Percentiles rank a stretch among this genome's conserved stretches.
phyloP scores from a whole-genome alignment of 78 protist genomes.

The Dictyostelium intermedium region DNA sequence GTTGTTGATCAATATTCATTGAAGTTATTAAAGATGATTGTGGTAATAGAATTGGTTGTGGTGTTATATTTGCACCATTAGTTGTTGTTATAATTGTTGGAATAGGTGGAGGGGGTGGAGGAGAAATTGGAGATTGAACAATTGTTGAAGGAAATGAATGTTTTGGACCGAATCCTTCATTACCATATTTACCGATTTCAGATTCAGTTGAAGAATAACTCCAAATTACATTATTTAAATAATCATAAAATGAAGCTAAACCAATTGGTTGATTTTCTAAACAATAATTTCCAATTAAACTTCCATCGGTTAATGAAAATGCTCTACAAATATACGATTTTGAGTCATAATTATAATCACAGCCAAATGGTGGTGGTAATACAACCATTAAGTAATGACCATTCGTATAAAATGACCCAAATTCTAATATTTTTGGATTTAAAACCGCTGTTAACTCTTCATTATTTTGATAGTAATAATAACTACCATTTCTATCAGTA shows the following conservation, averaged over 20 bases:
- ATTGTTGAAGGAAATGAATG: constrained; percentile 29
- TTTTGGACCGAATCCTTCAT: constrained; percentile 83
- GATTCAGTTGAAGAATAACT: constrained; percentile 64
- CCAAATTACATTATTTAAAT: constrained; percentile 80
- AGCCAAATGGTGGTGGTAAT: constrained; percentile 76
- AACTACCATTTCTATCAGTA: background rate
- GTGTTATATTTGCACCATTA: constrained; percentile 8
- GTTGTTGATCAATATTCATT: background rate
- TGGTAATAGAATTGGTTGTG: constrained; percentile 7
- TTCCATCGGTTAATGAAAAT: constrained; percentile 67
- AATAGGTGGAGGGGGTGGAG: background rate
- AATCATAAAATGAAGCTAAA: constrained; percentile 74
- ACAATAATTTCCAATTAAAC: constrained; percentile 78
- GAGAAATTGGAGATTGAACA: constrained; percentile 3
- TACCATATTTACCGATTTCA: constrained; percentile 76
- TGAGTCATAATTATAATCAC: constrained; percentile 60
- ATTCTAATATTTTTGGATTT: constrained; percentile 53
- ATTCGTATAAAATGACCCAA: constrained; percentile 83
- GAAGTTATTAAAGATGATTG: background rate
- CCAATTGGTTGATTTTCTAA: constrained; percentile 80
- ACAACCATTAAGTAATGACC: constrained; percentile 82
- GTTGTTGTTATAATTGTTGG: background rate
- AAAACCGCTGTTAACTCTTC: constrained; percentile 28
- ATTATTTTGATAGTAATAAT: background rate
- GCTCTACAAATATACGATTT: constrained; percentile 71